phyloP scores from a whole-genome alignment of 2,329 filamentous ascomycete genomes.

The Blastomyces parvus region DNA sequence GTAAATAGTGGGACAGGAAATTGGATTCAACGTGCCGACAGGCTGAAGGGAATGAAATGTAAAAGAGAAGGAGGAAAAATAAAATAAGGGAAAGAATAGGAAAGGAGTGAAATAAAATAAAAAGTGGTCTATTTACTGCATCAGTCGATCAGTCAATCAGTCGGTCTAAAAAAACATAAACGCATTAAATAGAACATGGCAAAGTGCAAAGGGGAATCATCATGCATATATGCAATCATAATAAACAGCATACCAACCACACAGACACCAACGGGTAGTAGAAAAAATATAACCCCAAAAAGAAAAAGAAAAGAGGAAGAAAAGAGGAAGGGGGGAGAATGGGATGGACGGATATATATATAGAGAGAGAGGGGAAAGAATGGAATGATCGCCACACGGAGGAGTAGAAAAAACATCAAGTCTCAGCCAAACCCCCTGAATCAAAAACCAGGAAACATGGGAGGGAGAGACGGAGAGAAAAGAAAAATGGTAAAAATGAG shows the following conservation, averaged over 20 bases:
- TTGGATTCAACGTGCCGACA: no score
- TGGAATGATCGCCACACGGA: no score
- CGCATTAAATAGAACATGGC: neutral
- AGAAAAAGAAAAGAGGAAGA: neutral
- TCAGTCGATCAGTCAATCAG: neutral
- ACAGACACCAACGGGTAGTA: neutral
- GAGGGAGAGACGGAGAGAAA: neutral
- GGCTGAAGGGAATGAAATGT: neutral
- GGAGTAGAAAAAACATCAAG: constrained; percentile 1
- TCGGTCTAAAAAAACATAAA: constrained; percentile 7
- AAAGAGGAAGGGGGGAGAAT: neutral
- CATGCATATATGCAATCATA: neutral
- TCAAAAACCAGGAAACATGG: neutral
- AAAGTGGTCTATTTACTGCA: constrained; percentile 1
- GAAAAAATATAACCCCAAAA: neutral
- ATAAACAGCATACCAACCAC: neutral
- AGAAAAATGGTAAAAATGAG: neutral
- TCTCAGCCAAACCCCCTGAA: neutral
- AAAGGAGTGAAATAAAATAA: neutral
- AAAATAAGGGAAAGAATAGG: neutral
- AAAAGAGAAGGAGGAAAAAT: neutral
- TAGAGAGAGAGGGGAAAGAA: no score
- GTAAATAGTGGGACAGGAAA: no score
- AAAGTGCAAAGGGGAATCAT: constrained; percentile 2
- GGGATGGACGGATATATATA: neutral